Conservation (phyloP, 2,329 filamentous ascomycete species). For the Huntiella abstrusa region DNA sequence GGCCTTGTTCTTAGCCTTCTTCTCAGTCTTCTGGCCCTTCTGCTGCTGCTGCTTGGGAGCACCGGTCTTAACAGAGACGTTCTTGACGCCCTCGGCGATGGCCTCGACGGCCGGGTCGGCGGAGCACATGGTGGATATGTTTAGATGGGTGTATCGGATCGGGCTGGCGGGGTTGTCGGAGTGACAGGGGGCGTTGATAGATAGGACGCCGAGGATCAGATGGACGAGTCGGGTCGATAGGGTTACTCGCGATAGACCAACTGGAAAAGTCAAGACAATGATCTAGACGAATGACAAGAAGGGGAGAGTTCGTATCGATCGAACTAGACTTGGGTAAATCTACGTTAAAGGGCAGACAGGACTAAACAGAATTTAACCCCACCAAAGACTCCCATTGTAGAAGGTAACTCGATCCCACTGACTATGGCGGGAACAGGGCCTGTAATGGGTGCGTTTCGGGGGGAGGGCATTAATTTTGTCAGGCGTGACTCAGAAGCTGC, state of each 20-base stretch:
- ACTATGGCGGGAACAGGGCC: neutral
- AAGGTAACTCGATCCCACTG: neutral
- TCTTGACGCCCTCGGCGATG: constrained; percentile 39
- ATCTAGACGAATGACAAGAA: neutral
- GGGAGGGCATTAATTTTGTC: neutral
- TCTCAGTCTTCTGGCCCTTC: constrained; percentile 17
- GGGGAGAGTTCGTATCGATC: neutral
- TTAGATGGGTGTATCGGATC: neutral
- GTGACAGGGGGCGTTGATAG: neutral
- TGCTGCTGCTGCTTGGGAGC: constrained; percentile 11
- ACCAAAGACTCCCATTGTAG: neutral
- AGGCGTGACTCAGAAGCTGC: neutral
- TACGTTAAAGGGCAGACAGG: too few relatives aligned
- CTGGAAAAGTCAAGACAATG: neutral
- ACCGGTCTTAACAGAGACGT: constrained; percentile 33
- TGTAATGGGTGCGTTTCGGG: neutral
- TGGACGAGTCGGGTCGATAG: neutral
- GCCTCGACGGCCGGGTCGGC: constrained; percentile 27
- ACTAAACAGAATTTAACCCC: constrained; percentile 1
- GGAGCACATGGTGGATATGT: constrained; percentile 24
- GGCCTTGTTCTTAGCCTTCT: constrained; percentile 26
- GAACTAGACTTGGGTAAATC: too few relatives aligned
- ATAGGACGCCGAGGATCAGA: neutral
- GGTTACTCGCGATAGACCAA: neutral
- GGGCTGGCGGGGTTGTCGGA: neutral